Evolutionary conservation across 2,329 filamentous ascomycete genomes (phyloP).

Genomic region (Fusarium chuoi): DNA sequence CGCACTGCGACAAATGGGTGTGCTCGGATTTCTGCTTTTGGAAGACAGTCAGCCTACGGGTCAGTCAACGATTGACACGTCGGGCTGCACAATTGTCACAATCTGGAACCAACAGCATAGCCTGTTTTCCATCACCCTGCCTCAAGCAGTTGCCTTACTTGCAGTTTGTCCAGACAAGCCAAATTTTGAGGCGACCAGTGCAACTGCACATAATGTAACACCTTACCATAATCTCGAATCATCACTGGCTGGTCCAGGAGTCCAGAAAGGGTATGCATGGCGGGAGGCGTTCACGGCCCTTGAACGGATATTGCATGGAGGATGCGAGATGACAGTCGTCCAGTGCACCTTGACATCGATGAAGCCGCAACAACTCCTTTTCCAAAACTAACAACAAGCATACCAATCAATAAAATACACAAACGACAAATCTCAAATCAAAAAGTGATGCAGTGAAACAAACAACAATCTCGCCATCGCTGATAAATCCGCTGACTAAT

Average conservation of each 20-base stretch:
- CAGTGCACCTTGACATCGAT: no score
- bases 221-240: rapidly evolving
- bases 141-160: neutral
- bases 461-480: neutral
- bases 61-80: slow-evolving; percentile 13
- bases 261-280: slow-evolving; percentile 9
- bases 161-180: rapidly evolving
- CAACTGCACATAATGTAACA: rapidly evolving
- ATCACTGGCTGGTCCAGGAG: rapidly evolving
- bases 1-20: neutral
- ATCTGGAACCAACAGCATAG: slow-evolving; percentile 9
- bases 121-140: neutral
- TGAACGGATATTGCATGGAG: neutral
- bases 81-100: neutral
- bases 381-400: no score
- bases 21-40: neutral
- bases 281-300: neutral
- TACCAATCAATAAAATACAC: no score
- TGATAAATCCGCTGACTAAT: slow-evolving; percentile 23
- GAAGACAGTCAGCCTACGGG: neutral
- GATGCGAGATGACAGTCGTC: neutral
- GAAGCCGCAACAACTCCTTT: no score
- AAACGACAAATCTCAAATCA: rapidly evolving
- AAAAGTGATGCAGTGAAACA: neutral
- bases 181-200: rapidly evolving